Conservation (phyloP, 2,329 filamentous ascomycete species). For the Nectriaceae sp. region DNA sequence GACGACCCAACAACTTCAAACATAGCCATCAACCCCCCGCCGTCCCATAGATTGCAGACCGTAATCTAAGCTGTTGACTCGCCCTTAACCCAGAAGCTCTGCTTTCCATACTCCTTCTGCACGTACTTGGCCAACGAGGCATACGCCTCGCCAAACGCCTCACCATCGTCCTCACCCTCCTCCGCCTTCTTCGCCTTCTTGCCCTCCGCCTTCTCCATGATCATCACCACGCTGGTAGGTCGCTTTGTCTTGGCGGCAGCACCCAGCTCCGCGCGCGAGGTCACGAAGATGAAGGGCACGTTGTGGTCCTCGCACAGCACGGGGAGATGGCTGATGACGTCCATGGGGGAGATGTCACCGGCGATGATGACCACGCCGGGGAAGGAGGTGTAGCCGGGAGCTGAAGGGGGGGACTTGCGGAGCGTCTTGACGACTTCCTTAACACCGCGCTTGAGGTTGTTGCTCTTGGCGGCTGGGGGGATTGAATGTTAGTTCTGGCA, state of each 20-base stretch:
- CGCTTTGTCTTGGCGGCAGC: conserved; percentile 93
- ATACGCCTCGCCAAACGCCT: conserved; percentile 65
- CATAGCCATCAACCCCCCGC: not conserved
- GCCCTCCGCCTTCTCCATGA: conserved; percentile 58
- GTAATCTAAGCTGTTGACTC: conserved; percentile 27
- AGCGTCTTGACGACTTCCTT: conserved; percentile 99
- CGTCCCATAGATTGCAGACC: conserved; percentile 3
- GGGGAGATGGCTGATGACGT: conserved; percentile 97
- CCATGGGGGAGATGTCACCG: conserved; percentile 96
- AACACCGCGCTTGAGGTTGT: conserved; percentile 94
- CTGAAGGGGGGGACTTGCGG: conserved; percentile 79
- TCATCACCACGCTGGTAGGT: conserved; percentile 95
- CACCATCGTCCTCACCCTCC: conserved; percentile 50
- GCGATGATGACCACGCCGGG: conserved; percentile 87
- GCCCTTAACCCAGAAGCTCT: conserved; percentile 51
- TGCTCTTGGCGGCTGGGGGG: conserved; percentile 81
- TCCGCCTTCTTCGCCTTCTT: conserved; percentile 50
- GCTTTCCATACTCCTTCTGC: conserved; percentile 64
- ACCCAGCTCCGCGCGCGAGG: conserved; percentile 88
- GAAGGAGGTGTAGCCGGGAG: conserved; percentile 62
- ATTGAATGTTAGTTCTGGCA: conserved; percentile 17
- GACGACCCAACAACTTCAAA: conserved; percentile 26
- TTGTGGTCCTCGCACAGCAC: conserved; percentile 98
- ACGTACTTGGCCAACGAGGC: conserved; percentile 66
- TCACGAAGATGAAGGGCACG: conserved; percentile 94